Conservation (phyloP, 1,284 basidiomycete species). For the Melampsora abietis-canadensis region DNA sequence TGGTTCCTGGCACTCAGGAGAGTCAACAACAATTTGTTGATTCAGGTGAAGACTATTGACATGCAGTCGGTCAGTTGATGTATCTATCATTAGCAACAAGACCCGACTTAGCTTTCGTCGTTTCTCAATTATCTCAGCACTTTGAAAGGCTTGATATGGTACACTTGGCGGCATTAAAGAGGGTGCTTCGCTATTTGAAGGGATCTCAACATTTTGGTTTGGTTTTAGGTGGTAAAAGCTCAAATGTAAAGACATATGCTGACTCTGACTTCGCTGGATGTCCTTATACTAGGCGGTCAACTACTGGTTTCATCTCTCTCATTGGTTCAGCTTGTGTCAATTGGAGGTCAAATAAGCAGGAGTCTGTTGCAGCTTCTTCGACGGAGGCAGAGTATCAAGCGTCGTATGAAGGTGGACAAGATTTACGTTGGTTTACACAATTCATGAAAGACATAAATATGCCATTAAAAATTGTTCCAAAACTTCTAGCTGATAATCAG, state of each 20-base stretch:
- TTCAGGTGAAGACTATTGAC: not conserved
- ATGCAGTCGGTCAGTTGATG: not conserved
- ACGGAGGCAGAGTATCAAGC: not conserved
- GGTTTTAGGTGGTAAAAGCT: not conserved
- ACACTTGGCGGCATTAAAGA: not conserved
- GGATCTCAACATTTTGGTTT: not conserved
- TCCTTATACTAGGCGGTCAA: not conserved
- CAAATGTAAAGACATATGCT: not conserved
- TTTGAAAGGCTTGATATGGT: not conserved
- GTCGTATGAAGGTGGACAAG: not conserved
- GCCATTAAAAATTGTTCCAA: not conserved
- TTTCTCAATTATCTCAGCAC: not conserved
- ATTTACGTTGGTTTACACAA: not conserved
- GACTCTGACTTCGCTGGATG: not conserved
- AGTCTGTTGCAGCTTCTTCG: not conserved
- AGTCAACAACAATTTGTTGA: not conserved
- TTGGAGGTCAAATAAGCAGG: not conserved
- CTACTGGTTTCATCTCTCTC: not conserved
- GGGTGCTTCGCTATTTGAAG: not conserved
- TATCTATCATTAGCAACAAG: not conserved
- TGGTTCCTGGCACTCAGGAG: not conserved
- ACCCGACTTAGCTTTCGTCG: not conserved
- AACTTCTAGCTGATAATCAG: not conserved
- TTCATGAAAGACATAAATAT: not conserved
- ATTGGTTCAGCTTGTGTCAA: not conserved